Conservation (phyloP, 345 rosid species). For the Pugionium dolabratum region DNA sequence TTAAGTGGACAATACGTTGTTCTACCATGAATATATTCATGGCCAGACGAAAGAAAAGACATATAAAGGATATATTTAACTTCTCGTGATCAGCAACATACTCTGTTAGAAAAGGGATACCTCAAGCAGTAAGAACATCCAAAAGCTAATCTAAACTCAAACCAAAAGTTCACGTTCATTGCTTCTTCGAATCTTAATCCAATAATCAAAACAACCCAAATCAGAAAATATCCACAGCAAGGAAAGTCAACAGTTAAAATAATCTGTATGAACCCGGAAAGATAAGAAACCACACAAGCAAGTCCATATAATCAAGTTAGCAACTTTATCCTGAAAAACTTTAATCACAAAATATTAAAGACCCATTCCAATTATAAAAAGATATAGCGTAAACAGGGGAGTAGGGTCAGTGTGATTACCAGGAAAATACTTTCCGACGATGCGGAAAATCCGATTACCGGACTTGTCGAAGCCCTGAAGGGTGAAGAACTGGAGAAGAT, state of each 20-base stretch:
- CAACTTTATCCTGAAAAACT: neutral
- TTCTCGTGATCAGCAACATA: neutral
- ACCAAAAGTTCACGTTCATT: neutral
- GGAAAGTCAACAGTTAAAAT: neutral
- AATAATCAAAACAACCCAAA: neutral
- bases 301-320: too few species aligned
- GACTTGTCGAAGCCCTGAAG: slow-evolving; percentile 77
- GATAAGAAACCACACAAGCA: neutral
- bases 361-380: neutral
- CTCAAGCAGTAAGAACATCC: neutral
- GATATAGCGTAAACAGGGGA: neutral
- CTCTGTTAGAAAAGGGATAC: neutral
- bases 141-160: neutral
- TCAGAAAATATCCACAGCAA: neutral
- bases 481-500: slow-evolving; percentile 67
- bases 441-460: slow-evolving; percentile 67
- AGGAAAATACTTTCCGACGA: slow-evolving; percentile 84
- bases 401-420: slow-evolving; percentile 49
- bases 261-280: neutral
- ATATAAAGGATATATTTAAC: neutral
- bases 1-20: neutral
- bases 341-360: neutral
- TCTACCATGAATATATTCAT: neutral
- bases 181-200: neutral
- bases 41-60: neutral